Percentiles rank a stretch among this genome's conserved stretches.
Conservation (phyloP, 768 basidiomycete species). For the Tulasnella sp. region DNA sequence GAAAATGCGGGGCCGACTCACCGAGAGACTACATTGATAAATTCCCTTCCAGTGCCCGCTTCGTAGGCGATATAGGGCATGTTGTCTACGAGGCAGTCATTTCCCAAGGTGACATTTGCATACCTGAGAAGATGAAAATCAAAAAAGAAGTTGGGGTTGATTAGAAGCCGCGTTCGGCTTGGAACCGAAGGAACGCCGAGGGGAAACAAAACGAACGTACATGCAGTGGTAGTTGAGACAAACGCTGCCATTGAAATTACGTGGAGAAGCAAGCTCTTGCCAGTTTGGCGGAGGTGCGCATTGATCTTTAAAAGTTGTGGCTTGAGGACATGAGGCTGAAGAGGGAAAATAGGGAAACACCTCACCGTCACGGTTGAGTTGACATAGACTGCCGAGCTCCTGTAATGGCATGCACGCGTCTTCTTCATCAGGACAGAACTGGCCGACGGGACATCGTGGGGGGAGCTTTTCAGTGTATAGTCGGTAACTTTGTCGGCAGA, state of each 20-base stretch:
- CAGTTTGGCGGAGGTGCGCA: conserved; percentile 59
- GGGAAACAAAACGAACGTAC: conserved; percentile 30
- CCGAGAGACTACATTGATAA: conserved; percentile 73
- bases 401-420: conserved; percentile 50
- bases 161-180: no score
- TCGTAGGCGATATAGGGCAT: conserved; percentile 63
- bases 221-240: conserved; percentile 77
- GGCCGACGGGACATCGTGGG: conserved; percentile 41
- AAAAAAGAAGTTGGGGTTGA: conserved; percentile 3
- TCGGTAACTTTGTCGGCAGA: conserved; percentile 5
- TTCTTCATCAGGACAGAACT: conserved; percentile 79
- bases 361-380: conserved; percentile 76
- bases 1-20: conserved; percentile 24
- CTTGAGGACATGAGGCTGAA: neutral
- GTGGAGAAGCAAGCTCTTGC: conserved; percentile 37
- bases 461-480: conserved; percentile 33
- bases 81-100: conserved; percentile 60
- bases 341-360: neutral
- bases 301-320: conserved; percentile 47
- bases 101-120: conserved; percentile 59
- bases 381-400: conserved; percentile 53
- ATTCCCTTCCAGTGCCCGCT: conserved; percentile 35
- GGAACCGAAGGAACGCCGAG: conserved; percentile 1
- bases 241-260: conserved; percentile 67
- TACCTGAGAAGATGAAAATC: conserved; percentile 35